Conservation (phyloP, 148 eudicot species). For the Bassia scoparia region DNA sequence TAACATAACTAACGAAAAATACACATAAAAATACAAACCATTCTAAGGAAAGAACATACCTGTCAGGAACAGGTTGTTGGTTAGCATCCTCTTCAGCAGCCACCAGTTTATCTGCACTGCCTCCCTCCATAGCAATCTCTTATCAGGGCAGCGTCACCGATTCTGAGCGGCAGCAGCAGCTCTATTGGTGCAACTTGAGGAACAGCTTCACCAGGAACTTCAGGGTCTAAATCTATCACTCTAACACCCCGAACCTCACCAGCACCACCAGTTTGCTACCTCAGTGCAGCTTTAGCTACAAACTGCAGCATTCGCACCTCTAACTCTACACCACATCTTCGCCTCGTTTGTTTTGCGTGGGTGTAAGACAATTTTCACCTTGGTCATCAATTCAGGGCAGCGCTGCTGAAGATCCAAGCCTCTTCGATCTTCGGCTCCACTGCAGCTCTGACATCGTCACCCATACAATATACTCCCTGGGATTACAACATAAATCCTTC, state of each 20-base stretch:
- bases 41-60: constrained; percentile 33
- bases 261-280: constrained; percentile 61
- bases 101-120: constrained; percentile 62
- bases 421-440: constrained; percentile 98
- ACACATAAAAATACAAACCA: neutral
- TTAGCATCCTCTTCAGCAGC: constrained; percentile 76
- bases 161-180: constrained; percentile 53
- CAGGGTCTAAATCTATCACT: constrained; percentile 80
- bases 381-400: constrained; percentile 61
- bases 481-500: constrained; percentile 35
- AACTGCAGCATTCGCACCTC: constrained; percentile 64
- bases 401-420: constrained; percentile 86
- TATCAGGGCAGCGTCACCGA: constrained; percentile 54
- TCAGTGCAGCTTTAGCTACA: constrained; percentile 53
- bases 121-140: constrained; percentile 78
- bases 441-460: constrained; percentile 96
- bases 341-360: constrained; percentile 66
- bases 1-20: neutral
- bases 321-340: constrained; percentile 79
- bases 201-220: constrained; percentile 57
- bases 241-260: constrained; percentile 85
- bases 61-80: constrained; percentile 78
- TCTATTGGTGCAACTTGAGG: constrained; percentile 52
- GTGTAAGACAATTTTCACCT: constrained; percentile 49
- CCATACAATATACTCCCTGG: constrained; percentile 68